Percentiles rank a stretch among this genome's conserved stretches.
Conservation (phyloP, 495 filamentous ascomycete genomes). For the Elaphomyces granulatus region DNA sequence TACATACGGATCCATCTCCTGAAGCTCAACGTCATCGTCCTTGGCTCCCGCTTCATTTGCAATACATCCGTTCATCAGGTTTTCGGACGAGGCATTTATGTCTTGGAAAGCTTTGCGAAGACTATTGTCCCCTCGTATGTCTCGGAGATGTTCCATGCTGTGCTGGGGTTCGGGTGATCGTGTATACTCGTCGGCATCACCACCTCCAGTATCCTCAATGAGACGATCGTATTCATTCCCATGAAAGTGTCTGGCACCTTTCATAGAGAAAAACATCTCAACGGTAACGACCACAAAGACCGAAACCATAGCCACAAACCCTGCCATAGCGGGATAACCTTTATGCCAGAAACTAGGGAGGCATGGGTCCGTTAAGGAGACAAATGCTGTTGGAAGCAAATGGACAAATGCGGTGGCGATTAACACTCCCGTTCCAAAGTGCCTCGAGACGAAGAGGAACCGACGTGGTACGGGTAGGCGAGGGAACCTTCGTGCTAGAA, state of each 20-base stretch:
- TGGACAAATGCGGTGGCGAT: conserved; percentile 88
- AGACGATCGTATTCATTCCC: conserved; percentile 32
- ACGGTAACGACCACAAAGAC: conserved; percentile 60
- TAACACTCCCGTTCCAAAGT: conserved; percentile 77
- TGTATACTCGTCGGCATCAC: neutral
- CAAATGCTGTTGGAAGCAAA: conserved; percentile 66
- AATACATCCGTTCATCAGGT: neutral
- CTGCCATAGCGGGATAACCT: conserved; percentile 60
- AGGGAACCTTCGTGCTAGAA: conserved; percentile 38
- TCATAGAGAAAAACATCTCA: conserved; percentile 59
- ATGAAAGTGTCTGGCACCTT: conserved; percentile 37
- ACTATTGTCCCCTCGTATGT: neutral
- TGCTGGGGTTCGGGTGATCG: neutral
- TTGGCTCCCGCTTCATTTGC: conserved; percentile 4
- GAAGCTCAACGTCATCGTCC: conserved; percentile 19
- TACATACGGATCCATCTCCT: conserved; percentile 17
- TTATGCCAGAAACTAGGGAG: conserved; percentile 60
- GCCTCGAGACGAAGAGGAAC: conserved; percentile 60
- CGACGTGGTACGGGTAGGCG: conserved; percentile 32
- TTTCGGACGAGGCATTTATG: neutral
- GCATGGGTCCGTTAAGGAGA: conserved; percentile 66
- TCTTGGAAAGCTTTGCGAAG: neutral
- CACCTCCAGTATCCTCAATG: conserved; percentile 18
- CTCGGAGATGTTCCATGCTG: neutral
- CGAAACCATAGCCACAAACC: conserved; percentile 62